phyloP scores from a whole-genome alignment of 345 rosid species.

The Citrus trifoliata region DNA sequence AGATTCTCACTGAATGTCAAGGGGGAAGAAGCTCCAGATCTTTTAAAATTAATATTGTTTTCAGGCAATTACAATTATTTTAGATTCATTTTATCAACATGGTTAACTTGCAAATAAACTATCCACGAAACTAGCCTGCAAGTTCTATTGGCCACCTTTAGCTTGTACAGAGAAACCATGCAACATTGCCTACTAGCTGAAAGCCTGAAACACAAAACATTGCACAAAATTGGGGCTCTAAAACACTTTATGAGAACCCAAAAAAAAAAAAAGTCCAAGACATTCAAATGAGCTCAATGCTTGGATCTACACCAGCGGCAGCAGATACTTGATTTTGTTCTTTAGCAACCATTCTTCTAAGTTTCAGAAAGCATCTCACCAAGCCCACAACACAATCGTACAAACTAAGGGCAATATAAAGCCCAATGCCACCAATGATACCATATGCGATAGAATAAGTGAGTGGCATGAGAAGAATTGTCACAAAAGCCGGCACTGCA shows the following conservation, averaged over 20 bases:
- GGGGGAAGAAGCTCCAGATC: too few relatives aligned
- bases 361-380: constrained; percentile 31
- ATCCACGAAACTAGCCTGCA: neutral
- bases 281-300: constrained; percentile 30
- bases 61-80: neutral
- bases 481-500: constrained; percentile 77
- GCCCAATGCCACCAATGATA: constrained; percentile 74
- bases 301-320: constrained; percentile 22
- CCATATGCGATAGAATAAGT: constrained; percentile 88
- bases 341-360: constrained; percentile 45
- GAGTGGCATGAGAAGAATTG: constrained; percentile 82
- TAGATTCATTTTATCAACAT: neutral
- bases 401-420: constrained; percentile 56
- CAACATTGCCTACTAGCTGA: neutral
- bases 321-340: constrained; percentile 78
- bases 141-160: neutral
- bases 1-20: too few relatives aligned
- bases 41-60: too few relatives aligned
- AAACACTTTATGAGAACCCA: neutral
- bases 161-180: neutral
- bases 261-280: neutral
- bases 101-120: neutral
- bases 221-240: neutral
- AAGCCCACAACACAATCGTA: constrained; percentile 36
- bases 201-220: neutral